Base-by-base conservation (phyloP, 129 eudicot genomes). In the Smallanthus sonchifolius region DNA sequence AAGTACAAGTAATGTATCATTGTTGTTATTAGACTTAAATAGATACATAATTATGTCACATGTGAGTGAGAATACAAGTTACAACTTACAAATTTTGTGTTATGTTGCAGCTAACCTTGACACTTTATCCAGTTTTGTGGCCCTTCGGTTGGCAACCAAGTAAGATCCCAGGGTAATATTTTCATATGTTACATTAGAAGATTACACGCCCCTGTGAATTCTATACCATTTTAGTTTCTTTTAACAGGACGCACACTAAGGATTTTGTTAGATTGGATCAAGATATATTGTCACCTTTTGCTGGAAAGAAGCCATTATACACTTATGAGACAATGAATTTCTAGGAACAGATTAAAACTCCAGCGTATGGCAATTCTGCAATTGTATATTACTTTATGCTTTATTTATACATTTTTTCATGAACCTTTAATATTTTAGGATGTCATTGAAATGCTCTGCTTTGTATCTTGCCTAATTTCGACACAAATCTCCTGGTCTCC, bases 361-460 rank as follows among this genome's bases (percentile, higher is more conserved):
- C 30, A 24, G 30, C 30, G 30, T 24, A 24, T 24, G 30, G 30
- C 30, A 24, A 24, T 24, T 24, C 30, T 24, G 30, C 30, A 24
- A 24, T 24, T 24, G 30, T 24, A 24, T 24, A 24, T 24, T 24
- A 24, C 30, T 24, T 24, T 24, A 24, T 24, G 30, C 30, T 24
- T 24, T 24, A 24, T 24, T 24, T 24, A 24, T 24, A 24, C 30
- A 24, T 24, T 24, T 24, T 24, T 24, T 24, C 30, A 24, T 24
- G 30, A 24, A 24, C 30, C 30, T 24, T 24, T 24, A 38, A 30
- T 39, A 38, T 52, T 66, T 16, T 91, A 95, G 99, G 70, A 95
- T 91, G 89, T 95, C 99, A 19, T 65, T 95, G 36, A 91, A 85
- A 74, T 95, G 97, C 83, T 95, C 97, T 48, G 88, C 82, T 24